Base-by-base conservation (phyloP, 306 rosid species). In the Myrica gale region DNA sequence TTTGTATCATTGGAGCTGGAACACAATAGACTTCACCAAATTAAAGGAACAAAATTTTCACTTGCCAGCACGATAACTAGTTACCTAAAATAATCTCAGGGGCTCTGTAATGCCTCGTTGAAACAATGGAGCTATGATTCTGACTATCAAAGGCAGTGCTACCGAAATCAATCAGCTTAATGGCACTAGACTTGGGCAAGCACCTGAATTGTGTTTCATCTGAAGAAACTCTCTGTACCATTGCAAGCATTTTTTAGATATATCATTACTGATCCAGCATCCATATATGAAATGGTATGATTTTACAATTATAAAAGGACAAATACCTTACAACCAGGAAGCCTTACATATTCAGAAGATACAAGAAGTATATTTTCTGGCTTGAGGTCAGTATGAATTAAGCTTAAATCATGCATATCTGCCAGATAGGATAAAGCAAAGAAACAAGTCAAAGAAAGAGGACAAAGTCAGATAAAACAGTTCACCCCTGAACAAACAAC, bases 161-260 rank as follows among this genome's bases (percentile, higher is more conserved):
- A 85, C 98, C 98, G 86, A 93, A 93, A 91, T 93, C 98, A 87
- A 93, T 93, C 94, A 93, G 96, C 96, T 93, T 93, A 91, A 93
- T 91, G 86, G 97, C 96, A 90, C 97, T 91, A 84, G 98, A 93
- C 94, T 91, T 93, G 87, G 98, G 98, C 92, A 93, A 91, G 92
- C 93, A 90, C 88, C 93, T 87, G 93, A 82, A 82, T 78, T 90
- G 90, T 74, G 43, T 85, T 83, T 86, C 97, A 81, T 87, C 97
- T 66, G 98, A 88, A 73, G 82, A 85, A 86, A 84, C 73, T 86
- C 89, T 91, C 98, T 93, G 98, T 91, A 90, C 85, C 90, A 91
- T 88, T 87, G 82, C 83, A 90, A 82, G 76, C 71, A 80, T 79
- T 77, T 60, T 82, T 79, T 78, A 69, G 81, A 77, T 56, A 87